Evolutionary conservation across 805 yeast genomes (phyloP).

Genomic region (Kazachstania kunashirensis): DNA sequence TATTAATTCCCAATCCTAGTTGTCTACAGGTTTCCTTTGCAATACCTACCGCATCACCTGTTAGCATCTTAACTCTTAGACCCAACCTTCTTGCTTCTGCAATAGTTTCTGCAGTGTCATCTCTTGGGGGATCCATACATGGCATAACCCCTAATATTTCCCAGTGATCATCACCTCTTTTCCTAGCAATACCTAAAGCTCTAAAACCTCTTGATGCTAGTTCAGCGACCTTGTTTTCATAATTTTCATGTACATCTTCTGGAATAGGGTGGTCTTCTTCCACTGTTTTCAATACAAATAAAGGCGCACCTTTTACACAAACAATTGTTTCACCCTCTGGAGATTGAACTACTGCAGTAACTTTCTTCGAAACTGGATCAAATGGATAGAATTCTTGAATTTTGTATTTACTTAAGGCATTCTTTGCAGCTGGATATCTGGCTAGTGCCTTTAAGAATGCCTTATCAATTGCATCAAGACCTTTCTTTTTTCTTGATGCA

Average conservation of each 20-base stretch:
- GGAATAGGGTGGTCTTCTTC: conserved; percentile 95
- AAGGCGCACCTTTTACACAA: conserved; percentile 98
- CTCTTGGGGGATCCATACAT: conserved; percentile 98
- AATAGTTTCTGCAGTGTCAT: conserved; percentile 92
- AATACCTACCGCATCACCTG: conserved; percentile 99
- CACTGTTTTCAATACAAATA: conserved; percentile 91
- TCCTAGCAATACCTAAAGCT: conserved; percentile 96
- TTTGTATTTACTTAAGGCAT: conserved; percentile 85
- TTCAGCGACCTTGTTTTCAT: conserved; percentile 94
- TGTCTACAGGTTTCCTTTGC: conserved; percentile 98
- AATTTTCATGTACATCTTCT: conserved; percentile 85
- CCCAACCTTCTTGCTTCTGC: conserved; percentile 84
- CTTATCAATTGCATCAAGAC: conserved; percentile 94
- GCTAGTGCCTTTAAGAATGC: conserved; percentile 89
- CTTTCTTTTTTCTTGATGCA: conserved; percentile 96
- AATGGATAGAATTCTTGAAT: conserved; percentile 93
- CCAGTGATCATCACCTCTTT: conserved; percentile 97
- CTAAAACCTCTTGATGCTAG: conserved; percentile 97
- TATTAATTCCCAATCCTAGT: conserved; percentile 92
- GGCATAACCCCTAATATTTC: conserved; percentile 97
- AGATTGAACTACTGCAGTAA: conserved; percentile 87
- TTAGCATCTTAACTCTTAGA: conserved; percentile 92
- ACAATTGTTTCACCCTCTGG: conserved; percentile 90
- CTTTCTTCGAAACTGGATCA: conserved; percentile 96
- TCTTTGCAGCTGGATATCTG: conserved; percentile 83